Evolutionary conservation across 2,329 filamentous ascomycete species (phyloP), one percentile per base, ranked within the genome.

Genomic region (Penicillium polonicum): DNA sequence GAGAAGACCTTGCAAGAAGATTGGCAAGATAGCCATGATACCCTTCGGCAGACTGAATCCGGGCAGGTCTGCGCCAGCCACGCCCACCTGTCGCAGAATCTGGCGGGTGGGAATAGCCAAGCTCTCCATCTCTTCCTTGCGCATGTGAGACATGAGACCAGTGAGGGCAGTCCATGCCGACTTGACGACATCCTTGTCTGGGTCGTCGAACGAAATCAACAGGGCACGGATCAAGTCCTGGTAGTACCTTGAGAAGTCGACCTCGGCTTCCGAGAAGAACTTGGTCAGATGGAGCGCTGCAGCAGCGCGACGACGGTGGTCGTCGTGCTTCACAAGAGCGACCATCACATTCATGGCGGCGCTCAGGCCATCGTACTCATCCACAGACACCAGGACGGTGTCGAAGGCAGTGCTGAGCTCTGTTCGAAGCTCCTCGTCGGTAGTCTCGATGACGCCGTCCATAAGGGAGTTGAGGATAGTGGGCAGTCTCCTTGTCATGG

Each of bases 111-210:
- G 94, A 53, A 86, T 80, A 19, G 96, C 92, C 45, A 99, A 82
- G 0, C 89, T 87, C 72, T 99, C 95, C 94, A 99, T 97, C 76
- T 97, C 93, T 72, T 99, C 95, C 76, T 99, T 99, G 71, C 88
- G 88, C 60, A 99, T 83, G 67, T 87, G 88, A 73, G 92, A 92
- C 45, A 92, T 97, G 66, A 99, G 88, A 57, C 90, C 90, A 66
- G 80, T 91, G 58, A 99, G 83, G 6, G 92, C 93, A 54, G 86
- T 83, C 92, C 92, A 97, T 23, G 93, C 87, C 44, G 91, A 85
- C 79, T 95, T 95, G 69, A 97, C 89, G 4, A 97, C 93, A 23
- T 88, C 86, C 60, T 78, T 76, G 69, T 97, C 94, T 52, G 85
- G 77, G 68, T 99, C 94, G 69, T 94, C 92, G 70, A 99, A 99